Evolutionary conservation across 768 basidiomycete species (phyloP).

Genomic region (Suillus fuscotomentosus): DNA sequence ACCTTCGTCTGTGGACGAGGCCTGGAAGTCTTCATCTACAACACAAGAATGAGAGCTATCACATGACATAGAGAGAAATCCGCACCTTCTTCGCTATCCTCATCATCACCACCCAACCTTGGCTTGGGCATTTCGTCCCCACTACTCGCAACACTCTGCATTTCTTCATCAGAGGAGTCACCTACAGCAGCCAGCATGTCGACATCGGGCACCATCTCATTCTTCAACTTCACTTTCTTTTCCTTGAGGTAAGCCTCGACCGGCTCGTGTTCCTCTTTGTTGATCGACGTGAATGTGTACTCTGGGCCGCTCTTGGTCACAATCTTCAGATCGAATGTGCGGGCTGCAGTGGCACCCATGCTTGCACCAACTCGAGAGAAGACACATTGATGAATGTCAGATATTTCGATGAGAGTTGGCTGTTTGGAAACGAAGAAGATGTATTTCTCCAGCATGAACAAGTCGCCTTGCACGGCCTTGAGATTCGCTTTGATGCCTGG

Average conservation of each 20-base stretch:
- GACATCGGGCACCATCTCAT: slow-evolving; percentile 90
- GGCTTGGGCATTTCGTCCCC: slow-evolving; percentile 59
- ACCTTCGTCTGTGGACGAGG: slow-evolving; percentile 81
- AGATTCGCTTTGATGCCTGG: slow-evolving; percentile 97
- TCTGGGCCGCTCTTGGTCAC: slow-evolving; percentile 83
- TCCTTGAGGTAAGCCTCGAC: slow-evolving; percentile 84
- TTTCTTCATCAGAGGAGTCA: slow-evolving; percentile 76
- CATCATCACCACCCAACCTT: slow-evolving; percentile 54
- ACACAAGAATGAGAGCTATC: slow-evolving; percentile 5
- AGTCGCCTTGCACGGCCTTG: slow-evolving; percentile 94
- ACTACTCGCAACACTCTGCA: slow-evolving; percentile 77
- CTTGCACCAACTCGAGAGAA: slow-evolving; percentile 93
- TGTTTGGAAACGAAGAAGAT: slow-evolving; percentile 98
- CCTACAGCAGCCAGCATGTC: slow-evolving; percentile 67
- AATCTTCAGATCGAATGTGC: slow-evolving; percentile 93
- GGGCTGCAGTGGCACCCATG: slow-evolving; percentile 77
- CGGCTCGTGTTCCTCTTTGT: slow-evolving; percentile 91
- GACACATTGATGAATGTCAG: slow-evolving; percentile 84
- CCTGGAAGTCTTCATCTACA: slow-evolving; percentile 88
- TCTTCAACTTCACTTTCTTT: slow-evolving; percentile 93
- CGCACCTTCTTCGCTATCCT: slow-evolving; percentile 74
- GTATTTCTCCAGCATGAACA: slow-evolving; percentile 97
- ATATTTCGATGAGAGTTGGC: slow-evolving; percentile 85
- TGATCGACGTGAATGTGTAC: slow-evolving; percentile 88
- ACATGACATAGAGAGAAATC: slow-evolving; percentile 2